Evolutionary conservation across 257 asterid genomes (phyloP).

Genomic region (Solanum neorickii): DNA sequence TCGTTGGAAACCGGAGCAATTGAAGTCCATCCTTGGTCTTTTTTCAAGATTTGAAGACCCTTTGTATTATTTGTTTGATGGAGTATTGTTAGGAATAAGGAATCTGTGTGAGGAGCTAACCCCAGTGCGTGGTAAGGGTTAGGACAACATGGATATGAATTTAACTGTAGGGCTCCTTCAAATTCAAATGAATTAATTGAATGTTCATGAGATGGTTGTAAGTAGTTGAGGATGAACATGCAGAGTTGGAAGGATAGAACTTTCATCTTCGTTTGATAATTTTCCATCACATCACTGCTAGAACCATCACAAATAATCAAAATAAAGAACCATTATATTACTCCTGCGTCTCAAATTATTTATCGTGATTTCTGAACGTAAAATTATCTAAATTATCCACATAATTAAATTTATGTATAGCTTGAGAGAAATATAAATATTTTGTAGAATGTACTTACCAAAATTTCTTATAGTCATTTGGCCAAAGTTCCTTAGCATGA

Average conservation of each 20-base stretch:
- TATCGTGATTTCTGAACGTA: background rate
- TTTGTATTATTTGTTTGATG: background rate
- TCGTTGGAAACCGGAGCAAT: background rate
- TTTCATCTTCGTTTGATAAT: background rate
- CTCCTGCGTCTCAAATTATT: background rate
- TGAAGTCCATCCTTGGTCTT: background rate
- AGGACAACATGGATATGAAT: background rate
- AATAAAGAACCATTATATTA: background rate
- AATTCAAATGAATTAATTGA: conserved; percentile 18
- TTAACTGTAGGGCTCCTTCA: conserved; percentile 47
- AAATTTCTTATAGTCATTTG: conserved; percentile 21
- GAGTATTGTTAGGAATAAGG: background rate
- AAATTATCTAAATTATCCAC: background rate
- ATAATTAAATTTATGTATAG: background rate
- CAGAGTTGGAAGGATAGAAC: background rate
- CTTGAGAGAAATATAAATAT: background rate
- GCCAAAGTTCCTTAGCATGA: background rate
- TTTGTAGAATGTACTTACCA: conserved; percentile 30
- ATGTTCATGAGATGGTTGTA: background rate
- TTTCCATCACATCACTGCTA: background rate
- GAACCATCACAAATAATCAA: background rate
- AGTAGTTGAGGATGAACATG: background rate
- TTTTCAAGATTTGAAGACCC: background rate
- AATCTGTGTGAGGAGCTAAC: background rate
- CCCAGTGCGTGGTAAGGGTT: background rate